Conservation (phyloP, 768 basidiomycete genomes). For the Suillus sp. region DNA sequence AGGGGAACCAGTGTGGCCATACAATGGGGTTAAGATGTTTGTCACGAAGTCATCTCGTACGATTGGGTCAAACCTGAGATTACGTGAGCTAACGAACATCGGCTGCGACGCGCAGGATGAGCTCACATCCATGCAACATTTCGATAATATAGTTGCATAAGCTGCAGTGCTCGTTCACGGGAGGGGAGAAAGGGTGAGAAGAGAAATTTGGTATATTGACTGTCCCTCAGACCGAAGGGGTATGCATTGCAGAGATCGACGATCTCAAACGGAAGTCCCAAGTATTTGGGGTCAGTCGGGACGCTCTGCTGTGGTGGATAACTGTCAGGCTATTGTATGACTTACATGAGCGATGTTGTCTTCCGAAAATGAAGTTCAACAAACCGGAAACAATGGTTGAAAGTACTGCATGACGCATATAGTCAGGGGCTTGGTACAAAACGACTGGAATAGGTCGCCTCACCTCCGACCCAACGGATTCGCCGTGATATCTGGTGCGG, state of each 20-base stretch:
- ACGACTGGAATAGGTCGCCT: constrained; percentile 9
- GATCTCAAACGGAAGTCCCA: constrained; percentile 46
- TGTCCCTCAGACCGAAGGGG: constrained; percentile 49
- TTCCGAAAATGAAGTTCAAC: constrained; percentile 1
- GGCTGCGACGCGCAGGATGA: constrained; percentile 4
- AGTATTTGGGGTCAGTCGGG: constrained; percentile 22
- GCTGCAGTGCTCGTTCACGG: constrained; percentile 40
- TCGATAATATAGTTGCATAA: constrained; percentile 45
- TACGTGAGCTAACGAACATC: not conserved
- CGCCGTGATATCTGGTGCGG: constrained; percentile 52
- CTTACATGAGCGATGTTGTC: constrained; percentile 17
- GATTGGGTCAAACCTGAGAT: constrained; percentile 48
- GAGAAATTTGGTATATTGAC: constrained; percentile 37
- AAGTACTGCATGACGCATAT: constrained; percentile 35
- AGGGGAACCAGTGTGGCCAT: constrained; percentile 35
- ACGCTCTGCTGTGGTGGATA: constrained; percentile 3
- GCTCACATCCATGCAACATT: constrained; percentile 52
- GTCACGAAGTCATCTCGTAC: constrained; percentile 43
- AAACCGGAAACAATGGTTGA: constrained; percentile 36
- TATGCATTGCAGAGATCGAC: constrained; percentile 48
- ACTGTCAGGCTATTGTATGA: constrained; percentile 11
- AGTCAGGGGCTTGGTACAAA: constrained; percentile 2
- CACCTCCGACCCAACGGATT: constrained; percentile 53
- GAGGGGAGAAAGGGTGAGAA: constrained; percentile 46
- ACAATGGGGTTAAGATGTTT: constrained; percentile 45